Base-by-base conservation (phyloP, 2,329 filamentous ascomycete species). In the Stagonosporopsis cucurbitacearum region DNA sequence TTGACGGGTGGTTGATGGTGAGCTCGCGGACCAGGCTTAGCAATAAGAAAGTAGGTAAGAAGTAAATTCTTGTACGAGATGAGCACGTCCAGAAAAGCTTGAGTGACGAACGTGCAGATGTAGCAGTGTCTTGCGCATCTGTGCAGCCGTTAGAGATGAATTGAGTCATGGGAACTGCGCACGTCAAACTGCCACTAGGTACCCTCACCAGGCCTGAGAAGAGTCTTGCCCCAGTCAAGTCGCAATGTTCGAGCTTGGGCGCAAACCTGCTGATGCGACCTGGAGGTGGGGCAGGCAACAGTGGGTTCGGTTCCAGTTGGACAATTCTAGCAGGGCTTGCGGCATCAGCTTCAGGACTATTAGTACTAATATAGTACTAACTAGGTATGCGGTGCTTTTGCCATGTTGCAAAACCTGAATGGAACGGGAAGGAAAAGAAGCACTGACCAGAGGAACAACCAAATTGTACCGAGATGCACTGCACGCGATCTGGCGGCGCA, bases 221-320 rank as follows among this genome's bases (percentile, higher is more conserved):
- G 30, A 46, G 28, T 23, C 50, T 53, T 28, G 43, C 43, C 22
- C 35, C 20, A 46, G 35, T 42, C 20, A 36, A 46, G 35, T 42
- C 20, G 43, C 33, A 9, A 35, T 22, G 36, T 40, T 11, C 7
- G 26, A 41, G 25, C 6, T 11, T 26, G 26, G 26, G 36, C 22
- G 30, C 42, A 47, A n/a, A n/a, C n/a, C n/a, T 47, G 17, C 22
- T n/a, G 20, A 30, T n/a, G 37, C 37, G 44, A 39, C 35, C 6
- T 19, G 9, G 28, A 25, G 45, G 43, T 33, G n/a, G 35, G 45
- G 40, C 41, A 33, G 4, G 37, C 32, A 35, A 26, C 33, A n/a
- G 20, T 8, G 35, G 41, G 25, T 12, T 35, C 5, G 6, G 42
- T 43, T 32, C 17, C 36, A 40, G 36, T 28, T 41, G n/a, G 28